phyloP scores from a whole-genome alignment of 225 moss, liverwort and hornwort genomes.

The Climacium dendroides region DNA sequence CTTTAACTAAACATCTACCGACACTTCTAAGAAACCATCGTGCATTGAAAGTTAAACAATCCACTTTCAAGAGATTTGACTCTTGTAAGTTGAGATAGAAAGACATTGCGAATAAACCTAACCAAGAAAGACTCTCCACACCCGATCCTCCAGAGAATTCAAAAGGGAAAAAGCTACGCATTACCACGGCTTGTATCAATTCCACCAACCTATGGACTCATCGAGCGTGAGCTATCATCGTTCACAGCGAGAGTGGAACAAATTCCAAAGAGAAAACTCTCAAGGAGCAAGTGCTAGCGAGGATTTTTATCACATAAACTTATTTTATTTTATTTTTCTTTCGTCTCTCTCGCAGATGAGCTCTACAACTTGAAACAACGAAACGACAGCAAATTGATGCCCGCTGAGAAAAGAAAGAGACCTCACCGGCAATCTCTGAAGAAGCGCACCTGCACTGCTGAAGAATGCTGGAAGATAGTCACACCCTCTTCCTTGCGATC shows the following conservation, averaged over 20 bases:
- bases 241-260: background rate
- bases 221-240: background rate
- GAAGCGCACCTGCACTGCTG: background rate
- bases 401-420: background rate
- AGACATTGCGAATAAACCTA: background rate
- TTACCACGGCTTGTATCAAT: background rate
- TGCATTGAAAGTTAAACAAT: background rate
- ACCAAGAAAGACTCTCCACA: too few relatives aligned
- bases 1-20: background rate
- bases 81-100: background rate
- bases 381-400: too few relatives aligned
- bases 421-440: background rate
- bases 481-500: too few relatives aligned
- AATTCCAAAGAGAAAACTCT: background rate
- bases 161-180: too few relatives aligned
- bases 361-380: background rate
- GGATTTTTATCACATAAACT: background rate
- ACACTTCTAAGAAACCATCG: background rate
- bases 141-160: too few relatives aligned
- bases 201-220: background rate
- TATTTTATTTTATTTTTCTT: background rate
- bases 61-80: background rate
- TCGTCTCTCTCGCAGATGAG: background rate
- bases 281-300: background rate
- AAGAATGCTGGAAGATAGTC: background rate